A percentile compares a stretch with the other conserved stretches of the same genome.
phyloP scores from a whole-genome alignment of 2,329 filamentous ascomycete species.

The Fusarium sp. region DNA sequence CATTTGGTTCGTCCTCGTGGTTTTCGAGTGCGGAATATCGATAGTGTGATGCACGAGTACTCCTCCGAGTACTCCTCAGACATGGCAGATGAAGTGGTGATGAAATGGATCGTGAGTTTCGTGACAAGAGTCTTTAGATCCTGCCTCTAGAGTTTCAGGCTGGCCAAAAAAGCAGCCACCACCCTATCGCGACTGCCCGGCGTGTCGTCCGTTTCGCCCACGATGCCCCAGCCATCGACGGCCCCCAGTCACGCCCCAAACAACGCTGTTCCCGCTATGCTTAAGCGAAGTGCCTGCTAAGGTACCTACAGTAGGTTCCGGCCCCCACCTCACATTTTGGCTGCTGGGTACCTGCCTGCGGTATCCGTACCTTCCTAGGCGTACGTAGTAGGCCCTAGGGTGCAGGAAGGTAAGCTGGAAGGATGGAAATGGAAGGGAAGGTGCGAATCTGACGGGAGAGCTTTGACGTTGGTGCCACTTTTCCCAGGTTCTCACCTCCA shows the following conservation, averaged over 20 bases:
- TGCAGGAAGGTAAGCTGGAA: background rate
- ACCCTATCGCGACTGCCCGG: slow-evolving; percentile 37
- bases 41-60: background rate
- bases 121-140: slow-evolving; percentile 35
- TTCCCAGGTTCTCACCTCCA: slow-evolving; percentile 3
- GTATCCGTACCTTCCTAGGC: background rate
- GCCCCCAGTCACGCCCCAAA: slow-evolving; percentile 40
- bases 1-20: slow-evolving; percentile 12
- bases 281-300: slow-evolving; percentile 44
- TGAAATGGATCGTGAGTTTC: slow-evolving; percentile 12
- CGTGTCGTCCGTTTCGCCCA: slow-evolving; percentile 26
- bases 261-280: slow-evolving; percentile 40
- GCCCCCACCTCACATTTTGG: slow-evolving; percentile 2
- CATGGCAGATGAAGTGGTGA: background rate
- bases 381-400: background rate
- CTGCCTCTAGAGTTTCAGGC: slow-evolving; percentile 43
- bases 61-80: background rate
- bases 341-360: background rate
- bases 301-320: slow-evolving; percentile 3
- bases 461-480: slow-evolving; percentile 9
- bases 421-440: background rate
- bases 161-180: slow-evolving; percentile 38
- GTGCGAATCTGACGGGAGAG: slow-evolving; percentile 22
- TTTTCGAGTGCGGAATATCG: slow-evolving; percentile 14
- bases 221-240: background rate